Conservation (phyloP, 2,329 filamentous ascomycete species). For the Teratosphaeria pseudoeucalypti region DNA sequence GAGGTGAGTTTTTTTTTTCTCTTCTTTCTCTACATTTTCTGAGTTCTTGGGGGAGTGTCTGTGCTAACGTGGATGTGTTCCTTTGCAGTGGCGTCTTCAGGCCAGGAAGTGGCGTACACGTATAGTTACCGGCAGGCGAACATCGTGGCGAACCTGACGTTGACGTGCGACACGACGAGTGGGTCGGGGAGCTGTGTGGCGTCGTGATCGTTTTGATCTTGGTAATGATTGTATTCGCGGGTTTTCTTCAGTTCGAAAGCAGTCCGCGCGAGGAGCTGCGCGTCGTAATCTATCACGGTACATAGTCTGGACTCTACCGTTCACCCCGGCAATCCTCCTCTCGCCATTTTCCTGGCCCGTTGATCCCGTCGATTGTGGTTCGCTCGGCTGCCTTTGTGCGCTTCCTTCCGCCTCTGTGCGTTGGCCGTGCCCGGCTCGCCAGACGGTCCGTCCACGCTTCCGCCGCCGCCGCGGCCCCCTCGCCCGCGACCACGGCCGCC, state of each 20-base stretch:
- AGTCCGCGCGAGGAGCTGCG: neutral
- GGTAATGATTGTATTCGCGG: neutral
- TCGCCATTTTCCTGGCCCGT: conserved; percentile 51
- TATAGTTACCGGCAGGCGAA: neutral
- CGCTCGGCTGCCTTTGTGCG: conserved; percentile 67
- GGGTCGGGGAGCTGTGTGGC: neutral
- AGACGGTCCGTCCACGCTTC: conserved; percentile 52
- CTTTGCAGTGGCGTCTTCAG: conserved; percentile 3
- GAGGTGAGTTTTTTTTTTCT: conserved; percentile 15
- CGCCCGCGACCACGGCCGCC: conserved; percentile 43
- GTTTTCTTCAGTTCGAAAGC: neutral
- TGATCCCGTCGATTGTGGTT: conserved; percentile 79
- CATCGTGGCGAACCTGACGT: neutral
- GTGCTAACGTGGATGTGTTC: neutral
- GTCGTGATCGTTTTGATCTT: neutral
- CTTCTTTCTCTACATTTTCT: neutral
- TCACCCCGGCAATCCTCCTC: conserved; percentile 41
- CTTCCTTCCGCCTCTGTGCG: conserved; percentile 67
- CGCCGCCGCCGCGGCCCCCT: conserved; percentile 29
- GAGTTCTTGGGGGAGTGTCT: neutral
- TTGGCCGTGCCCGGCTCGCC: conserved; percentile 62
- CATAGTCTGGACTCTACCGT: neutral
- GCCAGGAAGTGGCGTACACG: neutral
- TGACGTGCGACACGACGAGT: conserved; percentile 1
- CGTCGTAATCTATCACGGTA: neutral